Base-by-base conservation (phyloP, 345 rosid genomes). In the Eucalyptus polyanthemos region DNA sequence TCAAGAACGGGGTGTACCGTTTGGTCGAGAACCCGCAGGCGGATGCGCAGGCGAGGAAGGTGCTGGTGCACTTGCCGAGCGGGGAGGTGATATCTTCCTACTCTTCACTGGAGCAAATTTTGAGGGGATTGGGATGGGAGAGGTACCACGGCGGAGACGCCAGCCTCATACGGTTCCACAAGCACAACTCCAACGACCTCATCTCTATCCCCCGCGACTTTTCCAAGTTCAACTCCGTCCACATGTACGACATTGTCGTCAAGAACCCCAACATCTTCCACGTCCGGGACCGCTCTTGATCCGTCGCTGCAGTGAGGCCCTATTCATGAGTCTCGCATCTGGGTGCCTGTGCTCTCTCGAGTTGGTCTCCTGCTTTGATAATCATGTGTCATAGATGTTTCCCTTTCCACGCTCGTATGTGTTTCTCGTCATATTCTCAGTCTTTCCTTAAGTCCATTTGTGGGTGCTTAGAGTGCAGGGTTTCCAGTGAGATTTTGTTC, bases 201-300 rank as follows among this genome's bases (percentile, higher is more conserved):
- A 97, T 97, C 89, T 96, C 97, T 58, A 97, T 97, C 56, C 99
- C 99, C 3, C 92, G 94, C 6, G 99, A 96, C 47, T 95, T 96
- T 92, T 91, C 95, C 87, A 97, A 88, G 95, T 97, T 97, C 92
- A 91, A 88, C 88, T 94, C 98, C 37, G 94, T 97, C 90, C 88
- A 97, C 93, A 97, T 97, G 99, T 96, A 93, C 86, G 98, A 97
- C 90, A 93, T 97, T 42, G 99, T 97, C 88, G 65, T 97, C 67
- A 97, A 97, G 93, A 96, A 96, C 90, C 98, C 97, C 83, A 96
- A 94, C 87, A 50, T 95, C 92, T 97, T 97, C 95, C 97, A 95
- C 54, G 99, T 96, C 76, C 93, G 95, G 21, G 97, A 96, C 87
- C 12, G 37, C 56, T 29, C 83, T 76, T 76, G 83, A 76, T 21